A percentile compares a stretch with the other conserved stretches of the same genome.
These are phyloP conservation scores for Jackrogersella multiformis DNA, from an alignment of 495 filamentous ascomycete genomes.

Conservation along the genomic window DNA sequence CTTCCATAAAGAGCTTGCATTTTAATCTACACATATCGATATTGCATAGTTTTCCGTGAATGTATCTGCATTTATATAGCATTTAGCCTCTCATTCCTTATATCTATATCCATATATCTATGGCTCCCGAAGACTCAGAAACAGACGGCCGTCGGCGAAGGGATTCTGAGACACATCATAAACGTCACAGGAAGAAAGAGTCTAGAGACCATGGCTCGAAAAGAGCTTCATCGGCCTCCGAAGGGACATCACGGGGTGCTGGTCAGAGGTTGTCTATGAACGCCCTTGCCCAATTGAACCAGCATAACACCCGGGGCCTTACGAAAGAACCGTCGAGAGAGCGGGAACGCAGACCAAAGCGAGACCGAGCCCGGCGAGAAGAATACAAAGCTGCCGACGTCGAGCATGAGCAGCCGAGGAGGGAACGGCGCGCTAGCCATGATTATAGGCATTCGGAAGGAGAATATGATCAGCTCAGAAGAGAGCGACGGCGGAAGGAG, in stretches of 20 bases:
- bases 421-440: conserved; percentile 29
- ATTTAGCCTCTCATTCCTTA: conserved; percentile 2
- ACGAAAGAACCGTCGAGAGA: conserved; percentile 37
- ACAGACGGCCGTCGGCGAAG: conserved; percentile 41
- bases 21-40: not conserved
- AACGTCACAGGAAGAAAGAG: conserved; percentile 43
- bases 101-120: conserved; percentile 8
- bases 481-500: conserved; percentile 47
- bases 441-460: conserved; percentile 32
- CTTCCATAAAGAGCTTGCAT: conserved; percentile 37
- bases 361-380: conserved; percentile 31
- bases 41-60: not conserved
- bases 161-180: conserved; percentile 39
- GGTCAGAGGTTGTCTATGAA: conserved; percentile 60
- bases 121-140: conserved; percentile 47
- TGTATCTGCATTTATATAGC: conserved; percentile 9
- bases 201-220: conserved; percentile 40
- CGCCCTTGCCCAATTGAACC: conserved; percentile 68
- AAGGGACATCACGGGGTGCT: conserved; percentile 21
- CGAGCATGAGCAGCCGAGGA: conserved; percentile 39
- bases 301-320: conserved; percentile 58
- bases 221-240: conserved; percentile 28
- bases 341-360: conserved; percentile 34
- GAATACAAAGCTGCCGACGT: conserved; percentile 35
- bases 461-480: conserved; percentile 44